Evolutionary conservation across 2,329 filamentous ascomycete genomes (phyloP).

Genomic region (Orbilia oligospora): DNA sequence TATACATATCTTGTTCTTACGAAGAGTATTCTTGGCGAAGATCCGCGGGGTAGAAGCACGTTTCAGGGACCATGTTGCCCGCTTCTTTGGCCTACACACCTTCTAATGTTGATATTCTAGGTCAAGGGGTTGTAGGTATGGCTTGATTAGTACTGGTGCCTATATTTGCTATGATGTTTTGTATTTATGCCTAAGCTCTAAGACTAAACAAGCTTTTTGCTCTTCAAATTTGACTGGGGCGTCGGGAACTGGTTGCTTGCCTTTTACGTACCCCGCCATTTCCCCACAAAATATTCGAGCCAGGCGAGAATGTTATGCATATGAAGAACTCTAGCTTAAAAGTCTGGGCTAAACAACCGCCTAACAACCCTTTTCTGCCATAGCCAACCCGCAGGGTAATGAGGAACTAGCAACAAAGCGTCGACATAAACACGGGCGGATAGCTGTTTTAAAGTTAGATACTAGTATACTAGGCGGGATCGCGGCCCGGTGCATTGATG

Average conservation of each 20-base stretch:
- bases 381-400: neutral
- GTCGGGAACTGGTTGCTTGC: neutral
- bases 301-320: neutral
- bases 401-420: neutral
- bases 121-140: neutral
- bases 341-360: neutral
- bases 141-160: neutral
- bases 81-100: neutral
- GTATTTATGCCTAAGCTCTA: neutral
- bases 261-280: neutral
- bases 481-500: constrained; percentile 22
- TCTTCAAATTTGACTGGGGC: neutral
- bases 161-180: constrained; percentile 16
- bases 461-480: constrained; percentile 13
- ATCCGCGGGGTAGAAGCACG: neutral
- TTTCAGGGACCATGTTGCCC: neutral
- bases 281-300: constrained; percentile 26
- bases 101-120: neutral
- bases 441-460: neutral
- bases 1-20: neutral
- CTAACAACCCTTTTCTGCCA: neutral
- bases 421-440: neutral
- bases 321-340: neutral
- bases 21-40: neutral
- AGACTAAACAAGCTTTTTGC: constrained; percentile 29